Evolutionary conservation across 768 basidiomycete species (phyloP), one percentile per base, ranked within the genome.

Genomic region (Xerocomellus amylosporus): DNA sequence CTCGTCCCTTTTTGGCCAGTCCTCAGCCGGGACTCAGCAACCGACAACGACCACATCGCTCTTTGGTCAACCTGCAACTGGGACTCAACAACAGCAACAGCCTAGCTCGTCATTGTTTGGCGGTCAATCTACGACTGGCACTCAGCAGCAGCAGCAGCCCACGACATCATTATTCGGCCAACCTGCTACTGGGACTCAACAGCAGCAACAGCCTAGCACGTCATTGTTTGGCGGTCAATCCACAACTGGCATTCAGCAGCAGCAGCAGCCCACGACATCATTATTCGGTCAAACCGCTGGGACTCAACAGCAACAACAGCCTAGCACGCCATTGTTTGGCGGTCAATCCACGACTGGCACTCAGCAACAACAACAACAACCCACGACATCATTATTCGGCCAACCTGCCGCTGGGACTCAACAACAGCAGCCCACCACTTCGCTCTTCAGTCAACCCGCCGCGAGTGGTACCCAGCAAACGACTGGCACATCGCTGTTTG

Each of bases 271-370:
- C 6, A 37, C 56, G 4, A 57, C 63, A 1, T 62, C 73, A 0
- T 49, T 75, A n/a, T 77, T 79, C 61, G 73, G 77, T 5, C 72
- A 75, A 53, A n/a, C n/a, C n/a, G 45, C 58, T 26, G 53, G 47
- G 1, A 45, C 56, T 12, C 58, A 51, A 22, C 64, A 69, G 15
- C 70, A 67, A 20, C 60, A 61, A 10, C 65, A 60, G 19, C 45
- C 58, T 34, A 19, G 51, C 14, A 58, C 71, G 8, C 46, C 65
- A 0, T 14, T 73, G 8, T 75, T 76, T 39, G 55, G 65, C 43
- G 55, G 54, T 19, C 62, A 55, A 46, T 6, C 55, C 4, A 39
- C 54, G 20, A 43, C 52, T 24, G 42, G 49, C 5, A 8, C 49
- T 20, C 61, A 62, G 20, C 60, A 71, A 24, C 24, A 44, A 6